Percentiles rank a stretch among this genome's conserved stretches.
These are phyloP conservation scores for Jasminum sambac DNA, from an alignment of 257 asterid species.

Conservation along the genomic window DNA sequence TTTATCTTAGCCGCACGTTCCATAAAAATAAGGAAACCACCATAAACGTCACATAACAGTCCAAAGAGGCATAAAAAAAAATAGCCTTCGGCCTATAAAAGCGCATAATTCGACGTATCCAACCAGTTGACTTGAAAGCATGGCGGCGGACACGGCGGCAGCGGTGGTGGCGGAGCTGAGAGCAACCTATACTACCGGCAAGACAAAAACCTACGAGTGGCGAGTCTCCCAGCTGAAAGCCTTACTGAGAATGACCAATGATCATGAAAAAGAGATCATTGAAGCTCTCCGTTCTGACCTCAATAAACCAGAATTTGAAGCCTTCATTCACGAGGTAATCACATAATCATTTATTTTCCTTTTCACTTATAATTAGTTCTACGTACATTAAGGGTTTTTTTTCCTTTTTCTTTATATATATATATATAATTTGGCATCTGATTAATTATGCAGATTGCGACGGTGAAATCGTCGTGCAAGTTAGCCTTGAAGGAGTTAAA, in stretches of 20 bases:
- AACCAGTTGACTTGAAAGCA: neutral
- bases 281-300: conserved; percentile 73
- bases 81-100: no score
- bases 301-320: conserved; percentile 71
- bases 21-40: no score
- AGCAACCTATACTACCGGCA: conserved; percentile 49
- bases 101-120: no score
- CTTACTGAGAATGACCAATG: conserved; percentile 43
- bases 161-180: conserved; percentile 63
- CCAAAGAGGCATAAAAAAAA: no score
- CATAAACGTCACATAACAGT: no score
- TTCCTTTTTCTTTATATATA: no score
- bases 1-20: no score
- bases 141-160: conserved; percentile 43
- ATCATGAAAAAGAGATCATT: conserved; percentile 63
- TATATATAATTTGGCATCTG: neutral
- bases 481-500: conserved; percentile 56
- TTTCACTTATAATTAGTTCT: neutral
- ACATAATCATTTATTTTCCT: neutral
- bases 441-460: conserved; percentile 43
- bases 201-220: conserved; percentile 73
- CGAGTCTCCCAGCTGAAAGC: conserved; percentile 78
- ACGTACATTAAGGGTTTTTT: neutral
- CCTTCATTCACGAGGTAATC: conserved; percentile 68
- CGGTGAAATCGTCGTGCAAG: conserved; percentile 51